phyloP scores from a whole-genome alignment of 2,329 filamentous ascomycete species.

The Akanthomyces uredinophilus region DNA sequence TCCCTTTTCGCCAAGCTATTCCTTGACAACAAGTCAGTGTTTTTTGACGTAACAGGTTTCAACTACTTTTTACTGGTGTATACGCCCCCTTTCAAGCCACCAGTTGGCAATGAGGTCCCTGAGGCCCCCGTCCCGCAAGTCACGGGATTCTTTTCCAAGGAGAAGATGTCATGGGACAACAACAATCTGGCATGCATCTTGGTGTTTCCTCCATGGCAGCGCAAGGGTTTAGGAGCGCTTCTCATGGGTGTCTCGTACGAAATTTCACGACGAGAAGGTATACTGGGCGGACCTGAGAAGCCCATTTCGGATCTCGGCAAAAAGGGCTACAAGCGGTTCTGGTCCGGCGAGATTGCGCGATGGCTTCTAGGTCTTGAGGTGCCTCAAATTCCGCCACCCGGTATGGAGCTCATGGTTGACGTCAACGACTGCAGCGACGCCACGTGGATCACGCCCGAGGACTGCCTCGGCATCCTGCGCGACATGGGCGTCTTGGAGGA shows the following conservation, averaged over 20 bases:
- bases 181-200: conserved; percentile 97
- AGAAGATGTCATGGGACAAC: conserved; percentile 98
- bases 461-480: conserved; percentile 71
- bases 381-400: conserved; percentile 28
- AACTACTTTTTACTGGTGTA: conserved; percentile 90
- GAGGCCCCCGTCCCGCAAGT: conserved; percentile 40
- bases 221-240: conserved; percentile 78
- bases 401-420: conserved; percentile 50
- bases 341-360: conserved; percentile 78
- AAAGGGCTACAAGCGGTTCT: conserved; percentile 78
- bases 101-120: conserved; percentile 12
- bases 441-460: conserved; percentile 81
- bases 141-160: conserved; percentile 97
- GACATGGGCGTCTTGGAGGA: conserved; percentile 71
- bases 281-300: conserved; percentile 89
- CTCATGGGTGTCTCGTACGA: conserved; percentile 94
- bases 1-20: conserved; percentile 97
- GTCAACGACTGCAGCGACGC: conserved; percentile 67
- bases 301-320: conserved; percentile 82
- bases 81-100: conserved; percentile 39
- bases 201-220: conserved; percentile 92
- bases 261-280: conserved; percentile 74
- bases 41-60: conserved; percentile 93
- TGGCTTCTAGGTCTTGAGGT: conserved; percentile 48
- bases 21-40: conserved; percentile 96